Evolutionary conservation across 2,329 filamentous ascomycete genomes (phyloP), one percentile per base, ranked within the genome.

Genomic region (Pseudocercospora musae): DNA sequence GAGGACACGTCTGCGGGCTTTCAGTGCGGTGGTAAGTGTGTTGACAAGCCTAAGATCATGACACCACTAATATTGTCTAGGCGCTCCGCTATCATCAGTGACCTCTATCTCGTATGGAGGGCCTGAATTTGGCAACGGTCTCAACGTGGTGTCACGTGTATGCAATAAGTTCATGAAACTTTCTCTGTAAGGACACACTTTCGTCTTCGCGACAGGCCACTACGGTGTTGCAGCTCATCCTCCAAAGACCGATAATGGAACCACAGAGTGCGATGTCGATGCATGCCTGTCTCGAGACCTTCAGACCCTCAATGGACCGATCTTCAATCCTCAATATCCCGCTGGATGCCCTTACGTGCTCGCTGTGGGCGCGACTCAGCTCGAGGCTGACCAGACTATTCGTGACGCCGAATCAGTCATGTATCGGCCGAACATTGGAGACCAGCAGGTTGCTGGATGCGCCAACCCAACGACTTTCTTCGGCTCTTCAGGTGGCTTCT

Each of bases 121-220:
- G 72, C 78, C 75, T 9, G 79, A 80, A 56, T 72, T 80, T 11
- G 76, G 78, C 1, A 71, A 74, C 8, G 73, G 71, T 57, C 85
- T 83, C 66, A 77, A 80, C 59, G 54, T 79, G 82, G 78, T 80
- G 60, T 67, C 76, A 55, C 76, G 82, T 2, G 82, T 84, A 71
- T 84, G 82, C 68, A 73, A 76, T 56, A 81, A 84, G 73, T 84
- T 81, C 70, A 79, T 84, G 78, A 85, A 85, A 74, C 77, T 84
- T 0, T 81, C 78, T n/a, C 78, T 85, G 15, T 79, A 79, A 68
- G 82, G 82, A 11, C 75, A 82, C 11, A 79, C 79, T 0, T 72
- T 85, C n/a, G 59, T 84, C 40, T 81, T 80, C 66, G 79, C 81
- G 0, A 79, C 78, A 1, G 81, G 81, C 20, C 80, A 83, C 68